phyloP scores from a whole-genome alignment of 495 filamentous ascomycete genomes.

The Penicillium coffeae region DNA sequence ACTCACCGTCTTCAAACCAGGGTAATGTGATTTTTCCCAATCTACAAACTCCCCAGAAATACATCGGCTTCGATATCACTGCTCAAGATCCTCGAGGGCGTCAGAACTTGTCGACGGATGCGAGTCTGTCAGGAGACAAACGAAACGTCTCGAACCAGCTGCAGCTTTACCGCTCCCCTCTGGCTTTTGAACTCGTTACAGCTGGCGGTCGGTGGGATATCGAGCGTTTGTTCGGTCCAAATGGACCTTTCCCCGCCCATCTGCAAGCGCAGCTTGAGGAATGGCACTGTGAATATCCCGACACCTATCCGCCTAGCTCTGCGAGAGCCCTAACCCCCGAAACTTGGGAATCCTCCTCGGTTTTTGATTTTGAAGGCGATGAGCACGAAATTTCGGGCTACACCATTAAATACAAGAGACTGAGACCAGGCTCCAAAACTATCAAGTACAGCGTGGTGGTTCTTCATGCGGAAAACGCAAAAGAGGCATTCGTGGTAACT shows the following conservation, averaged over 20 bases:
- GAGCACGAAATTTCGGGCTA: conserved; percentile 9
- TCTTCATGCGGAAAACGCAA: not conserved
- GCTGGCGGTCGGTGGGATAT: not conserved
- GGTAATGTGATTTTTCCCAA: no score
- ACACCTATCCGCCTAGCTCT: not conserved
- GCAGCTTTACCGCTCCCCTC: not conserved
- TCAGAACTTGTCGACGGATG: no score
- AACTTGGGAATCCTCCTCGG: conserved; percentile 3
- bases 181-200: no score
- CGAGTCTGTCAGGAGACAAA: no score
- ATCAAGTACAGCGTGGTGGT: not conserved
- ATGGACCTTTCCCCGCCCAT: not conserved
- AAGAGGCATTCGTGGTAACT: not conserved
- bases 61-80: no score
- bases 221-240: not conserved
- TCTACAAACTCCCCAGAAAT: no score
- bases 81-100: no score
- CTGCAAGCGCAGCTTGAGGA: not conserved
- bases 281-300: not conserved
- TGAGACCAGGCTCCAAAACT: not conserved
- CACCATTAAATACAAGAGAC: not conserved
- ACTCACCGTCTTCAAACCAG: no score
- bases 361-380: conserved; percentile 15
- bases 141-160: no score
- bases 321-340: not conserved